phyloP scores from a whole-genome alignment of 108 stramenopile genomes.

The Skeletonema grethae region DNA sequence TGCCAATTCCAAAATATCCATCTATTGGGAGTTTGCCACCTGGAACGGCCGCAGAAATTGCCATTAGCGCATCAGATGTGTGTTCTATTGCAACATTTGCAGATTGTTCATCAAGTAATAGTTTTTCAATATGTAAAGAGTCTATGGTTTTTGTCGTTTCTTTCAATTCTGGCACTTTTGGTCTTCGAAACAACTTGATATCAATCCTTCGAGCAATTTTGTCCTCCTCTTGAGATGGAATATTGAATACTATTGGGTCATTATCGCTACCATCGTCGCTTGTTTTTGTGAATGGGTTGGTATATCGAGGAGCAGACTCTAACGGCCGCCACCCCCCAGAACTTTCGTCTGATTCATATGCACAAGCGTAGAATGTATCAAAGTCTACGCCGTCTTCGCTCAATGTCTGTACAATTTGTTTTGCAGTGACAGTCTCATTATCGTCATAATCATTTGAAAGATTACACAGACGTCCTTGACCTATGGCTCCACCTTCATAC shows the following conservation, averaged over 20 bases:
- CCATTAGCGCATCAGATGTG: constrained; percentile 26
- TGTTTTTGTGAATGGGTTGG: constrained; percentile 32
- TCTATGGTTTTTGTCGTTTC: background rate
- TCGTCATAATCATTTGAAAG: too few species aligned
- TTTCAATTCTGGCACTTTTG: constrained; percentile 10
- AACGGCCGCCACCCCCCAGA: constrained; percentile 44
- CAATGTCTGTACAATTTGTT: constrained; percentile 19
- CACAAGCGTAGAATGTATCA: constrained; percentile 37
- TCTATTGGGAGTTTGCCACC: constrained; percentile 17
- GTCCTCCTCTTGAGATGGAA: constrained; percentile 13
- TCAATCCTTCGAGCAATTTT: constrained; percentile 24
- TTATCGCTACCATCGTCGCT: background rate
- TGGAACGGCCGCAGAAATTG: constrained; percentile 28
- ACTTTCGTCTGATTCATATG: constrained; percentile 30
- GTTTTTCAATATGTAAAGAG: background rate
- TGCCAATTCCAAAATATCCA: constrained; percentile 49
- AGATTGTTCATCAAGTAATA: background rate
- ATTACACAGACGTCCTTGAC: too few species aligned
- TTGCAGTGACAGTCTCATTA: constrained; percentile 10
- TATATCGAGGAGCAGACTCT: constrained; percentile 19
- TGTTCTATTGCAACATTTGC: constrained; percentile 17
- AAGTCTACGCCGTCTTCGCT: constrained; percentile 42
- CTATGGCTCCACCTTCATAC: too few species aligned
- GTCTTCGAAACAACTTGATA: constrained; percentile 37
- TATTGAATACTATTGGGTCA: background rate